Conservation (phyloP, 2,329 filamentous ascomycete species). For the Diaporthe batatas region DNA sequence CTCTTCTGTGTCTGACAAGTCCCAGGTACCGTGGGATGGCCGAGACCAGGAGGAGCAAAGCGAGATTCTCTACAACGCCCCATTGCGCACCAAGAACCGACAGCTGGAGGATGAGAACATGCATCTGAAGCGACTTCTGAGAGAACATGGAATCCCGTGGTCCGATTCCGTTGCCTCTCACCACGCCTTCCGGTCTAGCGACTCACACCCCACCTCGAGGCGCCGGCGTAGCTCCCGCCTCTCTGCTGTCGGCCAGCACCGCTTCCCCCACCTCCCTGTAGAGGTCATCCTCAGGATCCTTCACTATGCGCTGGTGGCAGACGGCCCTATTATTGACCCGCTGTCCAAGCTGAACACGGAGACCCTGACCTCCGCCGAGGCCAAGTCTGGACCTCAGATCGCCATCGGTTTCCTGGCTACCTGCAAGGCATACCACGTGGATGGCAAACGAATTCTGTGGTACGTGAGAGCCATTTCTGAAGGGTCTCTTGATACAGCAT, state of each 20-base stretch:
- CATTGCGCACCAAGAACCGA: constrained; percentile 61
- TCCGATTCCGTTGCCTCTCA: constrained; percentile 53
- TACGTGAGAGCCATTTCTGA: not conserved
- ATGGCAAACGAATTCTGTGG: constrained; percentile 66
- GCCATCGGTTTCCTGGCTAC: constrained; percentile 67
- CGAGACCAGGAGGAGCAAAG: constrained; percentile 66
- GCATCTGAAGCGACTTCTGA: constrained; percentile 64
- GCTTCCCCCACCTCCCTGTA: constrained; percentile 61
- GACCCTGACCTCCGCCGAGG: constrained; percentile 59
- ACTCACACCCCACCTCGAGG: constrained; percentile 45
- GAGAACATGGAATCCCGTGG: constrained; percentile 67
- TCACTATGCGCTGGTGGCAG: constrained; percentile 63
- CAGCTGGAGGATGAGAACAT: constrained; percentile 63
- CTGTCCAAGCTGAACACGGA: constrained; percentile 60
- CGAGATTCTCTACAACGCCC: constrained; percentile 61
- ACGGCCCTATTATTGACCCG: constrained; percentile 66
- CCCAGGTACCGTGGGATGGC: constrained; percentile 60
- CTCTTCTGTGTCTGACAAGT: constrained; percentile 43
- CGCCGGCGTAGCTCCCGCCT: constrained; percentile 49
- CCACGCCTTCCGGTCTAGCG: constrained; percentile 51
- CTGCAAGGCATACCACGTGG: constrained; percentile 62
- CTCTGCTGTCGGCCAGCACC: constrained; percentile 44
- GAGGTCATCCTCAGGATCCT: constrained; percentile 67
- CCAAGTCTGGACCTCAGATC: constrained; percentile 60
- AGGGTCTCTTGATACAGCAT: not conserved